A percentile compares a stretch with the other conserved stretches of the same genome.
Evolutionary conservation across 2,329 filamentous ascomycete species (phyloP).

Genomic region (Lachnellula cervina): DNA sequence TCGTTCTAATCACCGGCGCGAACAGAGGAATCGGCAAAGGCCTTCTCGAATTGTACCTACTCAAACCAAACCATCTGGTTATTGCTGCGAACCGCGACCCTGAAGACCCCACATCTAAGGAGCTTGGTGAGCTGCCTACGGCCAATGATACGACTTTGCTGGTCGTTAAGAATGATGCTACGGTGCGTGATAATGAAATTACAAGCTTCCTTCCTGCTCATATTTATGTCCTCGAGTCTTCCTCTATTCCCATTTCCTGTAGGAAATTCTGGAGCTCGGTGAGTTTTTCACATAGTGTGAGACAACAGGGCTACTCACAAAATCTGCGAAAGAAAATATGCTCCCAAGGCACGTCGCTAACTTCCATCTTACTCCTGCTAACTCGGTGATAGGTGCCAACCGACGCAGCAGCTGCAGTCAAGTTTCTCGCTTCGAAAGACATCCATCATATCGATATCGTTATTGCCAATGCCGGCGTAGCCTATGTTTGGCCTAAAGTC

Average conservation of each 20-base stretch:
- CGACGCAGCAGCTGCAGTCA: slow-evolving; percentile 27
- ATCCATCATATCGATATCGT: slow-evolving; percentile 33
- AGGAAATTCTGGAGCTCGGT: too few species aligned
- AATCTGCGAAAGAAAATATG: not conserved
- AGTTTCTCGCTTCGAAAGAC: slow-evolving; percentile 24
- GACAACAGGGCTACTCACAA: not conserved
- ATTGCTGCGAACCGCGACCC: slow-evolving; percentile 36
- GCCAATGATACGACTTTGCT: slow-evolving; percentile 29
- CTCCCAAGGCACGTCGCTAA: not conserved
- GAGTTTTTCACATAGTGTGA: not conserved
- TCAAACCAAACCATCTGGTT: slow-evolving; percentile 33
- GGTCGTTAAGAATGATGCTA: slow-evolving; percentile 32
- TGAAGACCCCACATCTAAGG: slow-evolving; percentile 23
- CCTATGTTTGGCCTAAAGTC: slow-evolving; percentile 25
- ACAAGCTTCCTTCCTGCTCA: not conserved
- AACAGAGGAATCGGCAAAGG: slow-evolving; percentile 26
- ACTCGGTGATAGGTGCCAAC: slow-evolving; percentile 9
- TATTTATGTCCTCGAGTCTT: not conserved
- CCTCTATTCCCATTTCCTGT: not conserved
- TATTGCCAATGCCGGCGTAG: slow-evolving; percentile 36
- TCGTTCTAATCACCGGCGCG: not conserved
- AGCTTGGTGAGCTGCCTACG: slow-evolving; percentile 25
- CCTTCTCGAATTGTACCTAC: slow-evolving; percentile 31
- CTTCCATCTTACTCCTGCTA: too few species aligned
- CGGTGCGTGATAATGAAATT: not conserved